Evolutionary conservation across 1,284 basidiomycete genomes (phyloP), one percentile per base, ranked within the genome.

Genomic region (Cronartium quercuum): DNA sequence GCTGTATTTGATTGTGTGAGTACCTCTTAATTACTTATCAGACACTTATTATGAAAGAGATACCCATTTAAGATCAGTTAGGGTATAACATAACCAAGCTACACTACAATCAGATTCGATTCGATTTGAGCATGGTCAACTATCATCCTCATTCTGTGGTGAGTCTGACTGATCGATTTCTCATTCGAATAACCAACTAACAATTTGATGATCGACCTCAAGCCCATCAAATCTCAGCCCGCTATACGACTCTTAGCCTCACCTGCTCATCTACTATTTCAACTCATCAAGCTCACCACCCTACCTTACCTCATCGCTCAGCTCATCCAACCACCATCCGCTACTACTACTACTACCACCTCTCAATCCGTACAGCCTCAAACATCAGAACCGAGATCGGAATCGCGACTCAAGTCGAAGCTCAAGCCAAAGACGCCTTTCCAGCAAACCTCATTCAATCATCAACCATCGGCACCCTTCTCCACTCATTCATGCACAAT

Each of bases 261-360:
- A 55, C 70, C 70, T 4, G 38, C 51, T 9, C 70, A 74, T 29
- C 24, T 74, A 21, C 13, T 74, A 15, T 74, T 74, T 41, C 70
- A 74, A 66, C 47, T 74, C 12, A 65, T 74, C 51, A 66, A 65
- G 55, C 55, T 74, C 12, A 74, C 70, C 21, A 74, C 70, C 13
- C 41, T 74, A 44, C 70, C 70, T 12, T 74, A 66, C 24, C 58
- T 74, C 37, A 58, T 65, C 24, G 55, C 37, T 18, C 70, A 74
- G 10, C 47, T 74, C 35, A 66, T 74, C 29, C 24, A 65, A n/a
- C 63, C 40, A 37, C 24, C 34, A 60, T 41, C 47, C 7, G 9
- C 29, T 38, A 10, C 34, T n/a, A 12, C 9, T 38, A 24, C n/a
- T 10, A 57, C 1, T 18, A 3, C n/a, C 15, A 38, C 35, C 42